Base-by-base conservation (phyloP, 164 flowering plant species). In the Tetracentron sinense region DNA sequence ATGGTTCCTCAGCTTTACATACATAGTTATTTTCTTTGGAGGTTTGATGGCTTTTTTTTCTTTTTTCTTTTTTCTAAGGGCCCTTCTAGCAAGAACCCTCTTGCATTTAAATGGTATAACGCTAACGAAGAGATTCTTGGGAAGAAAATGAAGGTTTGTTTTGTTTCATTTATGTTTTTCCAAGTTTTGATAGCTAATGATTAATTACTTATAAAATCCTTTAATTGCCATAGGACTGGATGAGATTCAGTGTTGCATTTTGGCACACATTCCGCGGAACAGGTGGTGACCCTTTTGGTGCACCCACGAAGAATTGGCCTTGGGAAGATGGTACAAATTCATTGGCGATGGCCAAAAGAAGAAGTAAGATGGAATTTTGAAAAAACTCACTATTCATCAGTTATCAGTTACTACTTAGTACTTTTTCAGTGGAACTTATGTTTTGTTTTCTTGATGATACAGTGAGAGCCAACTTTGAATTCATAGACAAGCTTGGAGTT, bases 291-390 rank as follows among this genome's bases (percentile, higher is more conserved):
- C 96, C 96, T 15, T 94, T 94, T 81, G 99, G 99, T 66, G 83
- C 87, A 0, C 75, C 89, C 22, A 94, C 99, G 26, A 91, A 94
- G 77, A n/a, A 48, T 56, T 94, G 99, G 99, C 99, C 99, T 3
- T 91, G 99, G 99, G 99, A 94, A 78, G 99, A 94, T 75, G 99
- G 99, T 64, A 85, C 96, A 12, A 84, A 94, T 70, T 91, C 99
- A 23, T n/a, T 94, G 74, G 85, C 81, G 23, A 94, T 94, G 96
- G 99, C 99, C 52, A 94, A 91, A 75, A 84, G 96, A 72, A 89
- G 97, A 81, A 83, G 99, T 94, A 84, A 68, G 92, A 57, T 44
- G 42, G 10, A 42, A 54, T 20, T 62, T 25, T 21, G 52, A 21
- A 38, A 7, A 6, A 27, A 20, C 7, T 52, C 6, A 29, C 16